Evolutionary conservation across 176 grass and related monocot genomes (phyloP).

Genomic region (Rhynchospora pubera): DNA sequence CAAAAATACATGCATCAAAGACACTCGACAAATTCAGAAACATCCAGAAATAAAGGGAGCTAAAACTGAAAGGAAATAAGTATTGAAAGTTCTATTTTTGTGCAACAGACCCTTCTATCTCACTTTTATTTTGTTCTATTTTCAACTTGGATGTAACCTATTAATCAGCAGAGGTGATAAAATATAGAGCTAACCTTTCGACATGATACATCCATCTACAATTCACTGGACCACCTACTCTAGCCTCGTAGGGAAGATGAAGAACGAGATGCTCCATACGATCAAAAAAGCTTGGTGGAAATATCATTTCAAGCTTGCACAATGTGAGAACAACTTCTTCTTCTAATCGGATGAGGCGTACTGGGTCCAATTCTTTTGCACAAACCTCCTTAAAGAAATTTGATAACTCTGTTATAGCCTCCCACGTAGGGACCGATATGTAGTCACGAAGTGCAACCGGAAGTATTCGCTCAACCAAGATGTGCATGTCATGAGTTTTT

Average conservation of each 20-base stretch:
- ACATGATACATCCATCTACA: conserved; percentile 22
- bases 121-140: too few relatives aligned
- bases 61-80: too few relatives aligned
- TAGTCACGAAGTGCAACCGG: not conserved
- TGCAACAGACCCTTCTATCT: too few relatives aligned
- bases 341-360: not conserved
- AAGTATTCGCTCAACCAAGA: not conserved
- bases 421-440: not conserved
- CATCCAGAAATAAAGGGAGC: too few relatives aligned
- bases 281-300: conserved; percentile 24
- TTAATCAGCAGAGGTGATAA: too few relatives aligned
- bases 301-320: conserved; percentile 27
- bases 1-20: too few relatives aligned
- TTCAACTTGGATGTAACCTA: too few relatives aligned
- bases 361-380: not conserved
- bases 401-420: not conserved
- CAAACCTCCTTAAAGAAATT: conserved; percentile 7
- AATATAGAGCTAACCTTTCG: not conserved
- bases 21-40: too few relatives aligned
- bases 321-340: not conserved
- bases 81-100: too few relatives aligned
- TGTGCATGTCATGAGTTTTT: conserved; percentile 20
- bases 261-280: conserved; percentile 10
- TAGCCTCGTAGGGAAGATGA: conserved; percentile 8
- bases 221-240: conserved; percentile 1